Base-by-base conservation (phyloP, 106 monocot genomes). In the Posidonia australis region DNA sequence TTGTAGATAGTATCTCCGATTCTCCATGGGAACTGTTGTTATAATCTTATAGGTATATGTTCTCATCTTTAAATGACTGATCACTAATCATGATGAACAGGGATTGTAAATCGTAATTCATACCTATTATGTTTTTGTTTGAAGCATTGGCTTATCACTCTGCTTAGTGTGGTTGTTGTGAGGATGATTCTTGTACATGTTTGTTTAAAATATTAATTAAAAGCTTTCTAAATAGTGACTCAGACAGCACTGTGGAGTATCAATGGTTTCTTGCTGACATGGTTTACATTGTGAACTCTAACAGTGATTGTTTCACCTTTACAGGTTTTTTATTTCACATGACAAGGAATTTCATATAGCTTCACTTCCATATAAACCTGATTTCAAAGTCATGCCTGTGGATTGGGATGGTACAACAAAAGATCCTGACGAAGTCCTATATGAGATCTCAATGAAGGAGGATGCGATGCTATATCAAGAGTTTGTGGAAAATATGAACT, bases 371-470 rank as follows among this genome's bases (percentile, higher is more conserved):
- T 96, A 96, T 57, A 94, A 90, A 74, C 90, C 90, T 27, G 84
- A 96, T 55, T 96, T 96, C 68, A 94, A 82, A 67, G 84, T 96
- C 58, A 90, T 96, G 94, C 94, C 94, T 55, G 90, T 90, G 73
- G 90, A 71, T 30, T 96, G 94, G 94, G 94, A 96, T 75, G 94
- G 94, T 7, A 79, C 84, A 12, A 78, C 78, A 6, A 84, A 78
- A 71, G 94, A 96, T 77, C 90, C 84, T 59, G 94, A 86, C 65
- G 93, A 96, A 71, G 90, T 96, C 31, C 86, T 81, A 7, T 90
- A 90, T 78, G 86, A 96, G 65, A 86, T 96, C 32, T 96, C 90
- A 28, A 72, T 82, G 77, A 96, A 87, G 67, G 94, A 84, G 76
- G 90, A 90, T 59, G 76, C 80, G 62, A 87, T 80, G 69, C 72